Evolutionary conservation across 2,329 filamentous ascomycete species (phyloP).

Genomic region (Fusarium continuum): DNA sequence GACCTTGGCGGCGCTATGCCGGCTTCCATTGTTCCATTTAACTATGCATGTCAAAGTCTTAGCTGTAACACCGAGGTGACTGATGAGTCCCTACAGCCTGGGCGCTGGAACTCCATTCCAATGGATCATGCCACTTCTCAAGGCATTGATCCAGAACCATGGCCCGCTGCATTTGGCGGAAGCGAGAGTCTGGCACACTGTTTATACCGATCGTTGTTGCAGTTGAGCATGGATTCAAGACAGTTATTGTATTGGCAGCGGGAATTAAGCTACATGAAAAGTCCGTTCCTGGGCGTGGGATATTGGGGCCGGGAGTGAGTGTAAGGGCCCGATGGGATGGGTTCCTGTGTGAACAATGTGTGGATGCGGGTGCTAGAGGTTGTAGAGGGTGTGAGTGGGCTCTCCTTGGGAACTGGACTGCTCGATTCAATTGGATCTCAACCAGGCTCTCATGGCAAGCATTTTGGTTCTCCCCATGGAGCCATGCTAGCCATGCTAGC

Average conservation of each 20-base stretch:
- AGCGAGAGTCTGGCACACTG: not conserved
- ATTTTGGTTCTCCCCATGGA: not conserved
- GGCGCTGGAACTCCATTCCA: constrained; percentile 36
- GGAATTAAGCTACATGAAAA: not conserved
- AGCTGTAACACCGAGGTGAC: constrained; percentile 10
- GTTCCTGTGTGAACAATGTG: constrained; percentile 17
- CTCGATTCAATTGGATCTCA: constrained; percentile 24
- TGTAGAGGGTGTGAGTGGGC: constrained; percentile 31
- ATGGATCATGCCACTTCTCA: constrained; percentile 7
- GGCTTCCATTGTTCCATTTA: constrained; percentile 27
- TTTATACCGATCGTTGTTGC: not conserved
- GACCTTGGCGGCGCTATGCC: constrained; percentile 9
- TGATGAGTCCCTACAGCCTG: constrained; percentile 27
- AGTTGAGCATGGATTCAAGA: not conserved
- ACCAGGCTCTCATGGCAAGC: constrained; percentile 1
- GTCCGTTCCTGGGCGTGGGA: constrained; percentile 27
- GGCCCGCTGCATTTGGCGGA: constrained; percentile 7
- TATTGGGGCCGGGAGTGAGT: constrained; percentile 10
- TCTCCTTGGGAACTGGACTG: constrained; percentile 14
- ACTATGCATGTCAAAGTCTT: constrained; percentile 19
- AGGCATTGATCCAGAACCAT: constrained; percentile 21
- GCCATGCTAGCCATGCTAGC: constrained; percentile 7
- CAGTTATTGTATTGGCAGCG: not conserved
- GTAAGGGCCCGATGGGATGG: constrained; percentile 2
- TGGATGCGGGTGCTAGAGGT: constrained; percentile 18